Percentiles rank a stretch among this genome's conserved stretches.
These are phyloP conservation scores for Hygrocybe punicea DNA, from an alignment of 768 basidiomycete genomes.

Conservation along the genomic window DNA sequence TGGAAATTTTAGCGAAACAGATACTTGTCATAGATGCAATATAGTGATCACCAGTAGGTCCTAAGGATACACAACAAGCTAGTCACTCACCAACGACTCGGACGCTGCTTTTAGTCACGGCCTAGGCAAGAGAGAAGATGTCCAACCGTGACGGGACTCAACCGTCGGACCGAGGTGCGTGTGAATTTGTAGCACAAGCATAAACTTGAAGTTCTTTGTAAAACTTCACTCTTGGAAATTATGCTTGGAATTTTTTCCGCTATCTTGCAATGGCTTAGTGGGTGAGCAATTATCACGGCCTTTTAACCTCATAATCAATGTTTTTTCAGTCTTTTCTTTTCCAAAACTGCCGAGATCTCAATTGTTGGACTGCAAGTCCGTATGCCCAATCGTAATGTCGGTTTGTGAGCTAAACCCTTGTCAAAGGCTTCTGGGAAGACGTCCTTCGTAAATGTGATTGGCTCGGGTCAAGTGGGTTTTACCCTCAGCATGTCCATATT, in stretches of 20 bases:
- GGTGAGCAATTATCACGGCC: conserved; percentile 26
- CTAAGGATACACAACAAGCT: too few relatives aligned
- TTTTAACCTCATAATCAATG: background rate
- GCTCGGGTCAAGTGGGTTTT: conserved; percentile 74
- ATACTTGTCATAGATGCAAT: too few relatives aligned
- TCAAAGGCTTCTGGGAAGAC: conserved; percentile 89
- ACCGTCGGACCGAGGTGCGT: too few relatives aligned
- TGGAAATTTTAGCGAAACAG: too few relatives aligned
- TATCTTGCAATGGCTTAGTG: conserved; percentile 46
- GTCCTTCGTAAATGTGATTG: conserved; percentile 88
- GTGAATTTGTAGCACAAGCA: too few relatives aligned
- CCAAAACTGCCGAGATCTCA: conserved; percentile 82
- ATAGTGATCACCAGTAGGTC: too few relatives aligned
- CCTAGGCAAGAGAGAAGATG: too few relatives aligned
- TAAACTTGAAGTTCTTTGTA: too few relatives aligned
- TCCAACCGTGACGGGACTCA: too few relatives aligned
- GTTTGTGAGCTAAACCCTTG: background rate
- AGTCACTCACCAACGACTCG: too few relatives aligned
- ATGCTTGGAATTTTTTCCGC: conserved; percentile 45
- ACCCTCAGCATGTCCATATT: conserved; percentile 1
- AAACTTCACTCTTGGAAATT: too few relatives aligned
- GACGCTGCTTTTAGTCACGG: too few relatives aligned
- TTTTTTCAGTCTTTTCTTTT: conserved; percentile 70
- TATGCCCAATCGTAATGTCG: background rate
- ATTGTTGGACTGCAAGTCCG: conserved; percentile 86